A percentile compares a stretch with the other conserved stretches of the same genome.
Evolutionary conservation across 1,284 basidiomycete genomes (phyloP).

Genomic region (Afroboletus lepidellus): DNA sequence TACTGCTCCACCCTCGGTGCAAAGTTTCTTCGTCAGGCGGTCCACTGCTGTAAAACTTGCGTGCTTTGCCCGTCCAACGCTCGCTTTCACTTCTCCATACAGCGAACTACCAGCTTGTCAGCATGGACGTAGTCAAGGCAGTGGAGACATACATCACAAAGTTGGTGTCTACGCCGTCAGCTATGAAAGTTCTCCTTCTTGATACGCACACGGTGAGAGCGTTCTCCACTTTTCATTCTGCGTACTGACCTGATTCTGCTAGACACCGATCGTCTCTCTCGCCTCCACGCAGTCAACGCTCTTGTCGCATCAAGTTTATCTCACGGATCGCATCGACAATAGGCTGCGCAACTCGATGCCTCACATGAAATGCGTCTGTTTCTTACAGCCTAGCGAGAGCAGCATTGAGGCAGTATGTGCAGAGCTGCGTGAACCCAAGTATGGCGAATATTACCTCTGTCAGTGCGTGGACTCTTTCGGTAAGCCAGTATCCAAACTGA

Average conservation of each 20-base stretch:
- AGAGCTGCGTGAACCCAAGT: constrained; percentile 88
- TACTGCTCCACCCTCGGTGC: too few species aligned
- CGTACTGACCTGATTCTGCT: constrained; percentile 9
- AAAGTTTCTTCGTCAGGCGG: not conserved
- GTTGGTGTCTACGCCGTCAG: constrained; percentile 80
- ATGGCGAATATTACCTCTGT: constrained; percentile 98
- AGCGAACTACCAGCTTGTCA: not conserved
- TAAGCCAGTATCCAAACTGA: constrained; percentile 15
- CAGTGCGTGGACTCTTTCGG: constrained; percentile 66
- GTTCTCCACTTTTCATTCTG: not conserved
- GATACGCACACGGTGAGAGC: constrained; percentile 87
- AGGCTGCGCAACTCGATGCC: constrained; percentile 84
- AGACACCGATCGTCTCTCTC: constrained; percentile 98
- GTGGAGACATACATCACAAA: constrained; percentile 93
- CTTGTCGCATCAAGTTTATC: constrained; percentile 95
- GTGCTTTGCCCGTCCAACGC: not conserved
- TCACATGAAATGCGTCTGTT: constrained; percentile 96
- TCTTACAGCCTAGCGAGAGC: constrained; percentile 79
- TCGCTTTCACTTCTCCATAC: not conserved
- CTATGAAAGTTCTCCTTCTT: constrained; percentile 98
- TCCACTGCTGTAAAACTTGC: not conserved
- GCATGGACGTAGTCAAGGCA: constrained; percentile 95
- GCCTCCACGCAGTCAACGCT: constrained; percentile 94
- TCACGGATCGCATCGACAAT: constrained; percentile 97
- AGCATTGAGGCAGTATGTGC: constrained; percentile 81